Conservation (phyloP, 441 rosid species). For the Euphorbia corollata region DNA sequence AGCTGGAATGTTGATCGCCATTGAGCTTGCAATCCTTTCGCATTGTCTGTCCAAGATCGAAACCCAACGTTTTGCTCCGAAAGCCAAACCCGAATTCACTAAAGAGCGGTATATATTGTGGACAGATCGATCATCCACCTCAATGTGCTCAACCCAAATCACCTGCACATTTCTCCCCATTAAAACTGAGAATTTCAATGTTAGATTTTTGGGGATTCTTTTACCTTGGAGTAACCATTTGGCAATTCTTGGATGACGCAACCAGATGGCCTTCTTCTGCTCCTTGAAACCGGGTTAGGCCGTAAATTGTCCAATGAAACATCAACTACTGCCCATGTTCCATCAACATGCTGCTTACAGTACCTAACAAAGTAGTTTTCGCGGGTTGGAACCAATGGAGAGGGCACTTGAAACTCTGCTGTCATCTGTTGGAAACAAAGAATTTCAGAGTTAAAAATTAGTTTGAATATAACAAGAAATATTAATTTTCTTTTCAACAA, state of each 20-base stretch:
- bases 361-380: constrained; percentile 82
- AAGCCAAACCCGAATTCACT: constrained; percentile 71
- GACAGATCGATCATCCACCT: constrained; percentile 73
- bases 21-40: constrained; percentile 87
- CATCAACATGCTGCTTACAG: constrained; percentile 76
- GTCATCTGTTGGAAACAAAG: constrained; percentile 46
- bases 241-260: constrained; percentile 81
- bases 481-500: too few species aligned
- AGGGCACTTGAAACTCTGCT: constrained; percentile 90
- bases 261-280: constrained; percentile 88
- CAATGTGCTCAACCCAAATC: constrained; percentile 88
- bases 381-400: constrained; percentile 78
- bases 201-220: neutral
- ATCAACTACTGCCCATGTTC: constrained; percentile 95
- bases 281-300: constrained; percentile 41
- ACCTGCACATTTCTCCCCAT: constrained; percentile 32
- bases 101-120: constrained; percentile 58
- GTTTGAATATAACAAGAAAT: too few species aligned
- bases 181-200: neutral
- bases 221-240: constrained; percentile 92
- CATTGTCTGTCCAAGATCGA: constrained; percentile 79
- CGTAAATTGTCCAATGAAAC: constrained; percentile 73
- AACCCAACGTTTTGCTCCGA: constrained; percentile 94
- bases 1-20: constrained; percentile 78
- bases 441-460: neutral